phyloP scores from a whole-genome alignment of 2,329 filamentous ascomycete genomes.

The Clonostachys sp. region DNA sequence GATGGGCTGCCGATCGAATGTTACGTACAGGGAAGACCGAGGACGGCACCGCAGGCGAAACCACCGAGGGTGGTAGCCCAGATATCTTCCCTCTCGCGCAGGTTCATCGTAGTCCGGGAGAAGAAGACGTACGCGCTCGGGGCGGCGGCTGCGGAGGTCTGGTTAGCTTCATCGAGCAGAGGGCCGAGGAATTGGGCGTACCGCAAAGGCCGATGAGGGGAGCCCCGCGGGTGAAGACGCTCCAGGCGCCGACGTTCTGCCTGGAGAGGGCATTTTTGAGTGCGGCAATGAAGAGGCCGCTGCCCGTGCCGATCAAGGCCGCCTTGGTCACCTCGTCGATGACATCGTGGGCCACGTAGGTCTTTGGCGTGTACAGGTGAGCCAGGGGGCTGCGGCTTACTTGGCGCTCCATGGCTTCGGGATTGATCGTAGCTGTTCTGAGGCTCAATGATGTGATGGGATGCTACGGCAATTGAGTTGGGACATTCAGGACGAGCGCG shows the following conservation, averaged over 20 bases:
- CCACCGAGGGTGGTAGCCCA: constrained; percentile 73
- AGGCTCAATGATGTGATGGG: too few relatives aligned
- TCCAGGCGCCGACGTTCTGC: constrained; percentile 75
- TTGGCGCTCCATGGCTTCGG: constrained; percentile 22
- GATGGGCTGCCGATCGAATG: background rate
- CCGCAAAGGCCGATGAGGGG: constrained; percentile 56
- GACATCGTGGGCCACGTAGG: constrained; percentile 72
- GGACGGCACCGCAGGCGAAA: constrained; percentile 67
- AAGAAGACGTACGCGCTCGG: constrained; percentile 77
- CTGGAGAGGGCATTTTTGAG: constrained; percentile 84
- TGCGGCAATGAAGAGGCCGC: constrained; percentile 69
- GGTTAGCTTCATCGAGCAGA: too few relatives aligned
- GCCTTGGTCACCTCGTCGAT: constrained; percentile 62
- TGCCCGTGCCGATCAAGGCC: constrained; percentile 58
- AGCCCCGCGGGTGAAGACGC: constrained; percentile 76
- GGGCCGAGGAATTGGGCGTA: constrained; percentile 10
- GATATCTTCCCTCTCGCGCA: constrained; percentile 78
- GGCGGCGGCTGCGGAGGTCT: constrained; percentile 23
- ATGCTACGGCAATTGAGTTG: too few relatives aligned
- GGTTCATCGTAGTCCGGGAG: constrained; percentile 72
- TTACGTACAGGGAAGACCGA: constrained; percentile 69
- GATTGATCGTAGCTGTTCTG: constrained; percentile 5
- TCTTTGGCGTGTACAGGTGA: constrained; percentile 12
- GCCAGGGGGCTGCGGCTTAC: constrained; percentile 16
- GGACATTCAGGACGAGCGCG: too few relatives aligned